Evolutionary conservation across 768 basidiomycete genomes (phyloP).

Genomic region (Lentinula lateritia): DNA sequence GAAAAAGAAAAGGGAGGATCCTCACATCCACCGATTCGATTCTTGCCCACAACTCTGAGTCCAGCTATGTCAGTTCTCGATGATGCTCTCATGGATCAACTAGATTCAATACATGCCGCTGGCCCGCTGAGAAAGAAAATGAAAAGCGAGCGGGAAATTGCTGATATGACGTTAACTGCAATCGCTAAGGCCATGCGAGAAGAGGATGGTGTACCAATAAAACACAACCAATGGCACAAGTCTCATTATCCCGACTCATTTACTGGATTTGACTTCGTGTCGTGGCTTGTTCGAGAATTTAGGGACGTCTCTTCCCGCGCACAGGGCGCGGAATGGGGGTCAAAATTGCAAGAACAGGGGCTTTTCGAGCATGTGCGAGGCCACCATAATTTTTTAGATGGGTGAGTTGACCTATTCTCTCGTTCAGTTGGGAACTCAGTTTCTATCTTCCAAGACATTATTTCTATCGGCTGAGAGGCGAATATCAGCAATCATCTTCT

Average conservation of each 20-base stretch:
- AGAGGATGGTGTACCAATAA: slow-evolving; percentile 79
- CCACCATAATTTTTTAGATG: slow-evolving; percentile 81
- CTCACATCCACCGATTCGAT: slow-evolving; percentile 56
- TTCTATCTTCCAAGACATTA: slow-evolving; percentile 56
- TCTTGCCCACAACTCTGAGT: slow-evolving; percentile 81
- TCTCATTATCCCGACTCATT: slow-evolving; percentile 75
- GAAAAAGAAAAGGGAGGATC: slow-evolving; percentile 48
- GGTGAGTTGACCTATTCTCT: slow-evolving; percentile 40
- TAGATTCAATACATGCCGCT: slow-evolving; percentile 73
- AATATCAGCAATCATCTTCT: slow-evolving; percentile 64
- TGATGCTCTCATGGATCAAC: slow-evolving; percentile 67
- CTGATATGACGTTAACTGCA: slow-evolving; percentile 52
- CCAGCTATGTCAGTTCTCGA: slow-evolving; percentile 79
- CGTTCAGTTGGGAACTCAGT: not conserved
- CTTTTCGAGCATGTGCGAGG: slow-evolving; percentile 81
- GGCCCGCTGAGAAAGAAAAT: slow-evolving; percentile 77
- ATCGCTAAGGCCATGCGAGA: slow-evolving; percentile 85
- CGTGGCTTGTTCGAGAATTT: slow-evolving; percentile 91
- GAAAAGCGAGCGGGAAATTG: slow-evolving; percentile 71
- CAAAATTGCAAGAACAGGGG: slow-evolving; percentile 71
- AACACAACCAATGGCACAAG: slow-evolving; percentile 80
- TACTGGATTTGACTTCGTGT: slow-evolving; percentile 83
- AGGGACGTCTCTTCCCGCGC: slow-evolving; percentile 80
- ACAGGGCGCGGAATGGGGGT: slow-evolving; percentile 77
- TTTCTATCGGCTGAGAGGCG: slow-evolving; percentile 79